Percentiles rank a stretch among this genome's conserved stretches.
phyloP scores from a whole-genome alignment of 2,329 filamentous ascomycete species.

The Lasiodiplodia theobromae region DNA sequence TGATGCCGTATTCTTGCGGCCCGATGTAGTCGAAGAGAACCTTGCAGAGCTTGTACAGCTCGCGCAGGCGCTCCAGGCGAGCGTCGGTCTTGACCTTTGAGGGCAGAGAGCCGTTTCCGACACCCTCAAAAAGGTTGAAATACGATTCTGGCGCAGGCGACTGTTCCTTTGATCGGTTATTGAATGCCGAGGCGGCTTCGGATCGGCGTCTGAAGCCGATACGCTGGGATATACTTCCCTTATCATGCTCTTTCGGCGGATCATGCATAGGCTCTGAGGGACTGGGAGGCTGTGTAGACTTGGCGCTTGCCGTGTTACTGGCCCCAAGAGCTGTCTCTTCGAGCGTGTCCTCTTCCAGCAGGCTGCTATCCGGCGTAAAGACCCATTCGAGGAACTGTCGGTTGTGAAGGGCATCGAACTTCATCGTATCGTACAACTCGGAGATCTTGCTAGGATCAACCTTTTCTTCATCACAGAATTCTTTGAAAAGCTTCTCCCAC shows the following conservation, averaged over 20 bases:
- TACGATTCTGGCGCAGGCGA: constrained; percentile 63
- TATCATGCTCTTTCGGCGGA: constrained; percentile 35
- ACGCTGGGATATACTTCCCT: constrained; percentile 52
- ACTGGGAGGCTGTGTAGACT: constrained; percentile 37
- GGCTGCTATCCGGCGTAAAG: constrained; percentile 83
- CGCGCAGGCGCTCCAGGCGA: constrained; percentile 84
- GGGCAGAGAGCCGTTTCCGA: constrained; percentile 53
- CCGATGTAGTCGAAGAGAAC: constrained; percentile 98
- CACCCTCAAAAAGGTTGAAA: constrained; percentile 88
- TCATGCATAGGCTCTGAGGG: constrained; percentile 40
- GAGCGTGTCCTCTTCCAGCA: constrained; percentile 69
- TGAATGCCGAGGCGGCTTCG: constrained; percentile 41
- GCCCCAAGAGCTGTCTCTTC: constrained; percentile 53
- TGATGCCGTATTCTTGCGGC: constrained; percentile 97
- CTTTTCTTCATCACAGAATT: constrained; percentile 97
- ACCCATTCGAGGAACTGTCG: constrained; percentile 96
- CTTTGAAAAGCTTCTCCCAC: constrained; percentile 97
- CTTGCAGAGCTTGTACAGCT: constrained; percentile 92
- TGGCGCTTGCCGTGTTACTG: constrained; percentile 39
- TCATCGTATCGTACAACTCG: constrained; percentile 99
- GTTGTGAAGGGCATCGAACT: constrained; percentile 97
- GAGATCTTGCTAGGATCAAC: constrained; percentile 99
- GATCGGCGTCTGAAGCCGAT: constrained; percentile 63
- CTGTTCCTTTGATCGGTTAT: constrained; percentile 20
- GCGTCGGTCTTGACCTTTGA: constrained; percentile 81